Evolutionary conservation across 2,329 filamentous ascomycete species (phyloP).

Genomic region (Trichoderma cornu-damae): DNA sequence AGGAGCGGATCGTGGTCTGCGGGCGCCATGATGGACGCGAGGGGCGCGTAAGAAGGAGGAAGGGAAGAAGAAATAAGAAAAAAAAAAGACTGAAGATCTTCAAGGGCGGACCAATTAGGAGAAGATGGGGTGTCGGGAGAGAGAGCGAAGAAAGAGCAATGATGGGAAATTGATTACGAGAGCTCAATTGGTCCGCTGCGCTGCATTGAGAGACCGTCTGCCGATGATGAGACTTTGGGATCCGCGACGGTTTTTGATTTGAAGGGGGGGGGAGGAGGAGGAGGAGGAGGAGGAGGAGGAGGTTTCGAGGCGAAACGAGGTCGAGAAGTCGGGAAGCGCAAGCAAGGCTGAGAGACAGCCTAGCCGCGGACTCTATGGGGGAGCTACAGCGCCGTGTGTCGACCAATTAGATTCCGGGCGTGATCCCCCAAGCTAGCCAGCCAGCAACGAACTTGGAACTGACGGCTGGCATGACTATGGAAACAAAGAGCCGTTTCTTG

Average conservation of each 20-base stretch:
- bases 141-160: too few species aligned
- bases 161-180: background rate
- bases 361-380: slow-evolving; percentile 7
- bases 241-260: background rate
- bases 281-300: background rate
- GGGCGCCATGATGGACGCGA: slow-evolving; percentile 17
- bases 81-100: background rate
- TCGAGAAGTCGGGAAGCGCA: background rate
- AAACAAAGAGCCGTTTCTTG: too few species aligned
- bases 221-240: background rate
- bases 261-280: too few species aligned
- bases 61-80: background rate
- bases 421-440: background rate
- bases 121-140: background rate
- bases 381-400: slow-evolving; percentile 8
- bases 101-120: background rate
- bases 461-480: too few species aligned
- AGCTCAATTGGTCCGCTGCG: background rate
- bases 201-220: background rate
- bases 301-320: slow-evolving; percentile 11
- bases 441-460: background rate
- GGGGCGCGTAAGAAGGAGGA: background rate
- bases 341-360: slow-evolving; percentile 18
- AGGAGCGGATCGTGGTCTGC: slow-evolving; percentile 70
- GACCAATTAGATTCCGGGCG: slow-evolving; percentile 2